Percentiles rank a stretch among this genome's conserved stretches.
These are phyloP conservation scores for Mallotus nudiflorus DNA, from an alignment of 345 rosid species.

Conservation along the genomic window DNA sequence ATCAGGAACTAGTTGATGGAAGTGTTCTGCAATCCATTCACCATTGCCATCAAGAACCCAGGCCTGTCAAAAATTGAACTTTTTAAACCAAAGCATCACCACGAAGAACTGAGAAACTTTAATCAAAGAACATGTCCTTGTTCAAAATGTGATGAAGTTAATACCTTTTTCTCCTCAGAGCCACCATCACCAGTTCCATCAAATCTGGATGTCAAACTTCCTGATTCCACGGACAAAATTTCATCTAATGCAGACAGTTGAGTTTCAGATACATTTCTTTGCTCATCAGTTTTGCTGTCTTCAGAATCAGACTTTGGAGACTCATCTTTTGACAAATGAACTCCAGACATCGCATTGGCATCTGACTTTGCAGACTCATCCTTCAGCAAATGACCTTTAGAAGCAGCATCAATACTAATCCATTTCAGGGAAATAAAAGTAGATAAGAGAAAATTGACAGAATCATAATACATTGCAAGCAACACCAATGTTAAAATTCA, in stretches of 20 bases:
- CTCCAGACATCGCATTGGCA: slow-evolving; percentile 12
- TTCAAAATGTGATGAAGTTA: slow-evolving; percentile 2
- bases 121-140: not conserved
- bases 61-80: slow-evolving; percentile 46
- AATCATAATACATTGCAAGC: not conserved
- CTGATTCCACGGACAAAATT: slow-evolving; percentile 63
- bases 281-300: slow-evolving; percentile 28
- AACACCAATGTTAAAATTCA: not conserved
- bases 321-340: slow-evolving; percentile 42
- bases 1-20: slow-evolving; percentile 85
- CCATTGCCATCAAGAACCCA: slow-evolving; percentile 70
- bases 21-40: slow-evolving; percentile 72
- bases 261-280: slow-evolving; percentile 32
- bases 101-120: slow-evolving; percentile 1
- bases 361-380: slow-evolving; percentile 47
- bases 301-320: slow-evolving; percentile 44
- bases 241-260: slow-evolving; percentile 69
- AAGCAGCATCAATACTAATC: slow-evolving; percentile 9
- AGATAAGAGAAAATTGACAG: not conserved
- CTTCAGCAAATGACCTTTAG: slow-evolving; percentile 45
- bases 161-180: slow-evolving; percentile 55
- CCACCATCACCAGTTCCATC: slow-evolving; percentile 33
- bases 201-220: slow-evolving; percentile 35
- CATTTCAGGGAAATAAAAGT: not conserved
- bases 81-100: slow-evolving; percentile 19